A percentile compares a stretch with the other conserved stretches of the same genome.
Evolutionary conservation across 2,329 filamentous ascomycete genomes (phyloP).

Genomic region (Arthroderma uncinatum): DNA sequence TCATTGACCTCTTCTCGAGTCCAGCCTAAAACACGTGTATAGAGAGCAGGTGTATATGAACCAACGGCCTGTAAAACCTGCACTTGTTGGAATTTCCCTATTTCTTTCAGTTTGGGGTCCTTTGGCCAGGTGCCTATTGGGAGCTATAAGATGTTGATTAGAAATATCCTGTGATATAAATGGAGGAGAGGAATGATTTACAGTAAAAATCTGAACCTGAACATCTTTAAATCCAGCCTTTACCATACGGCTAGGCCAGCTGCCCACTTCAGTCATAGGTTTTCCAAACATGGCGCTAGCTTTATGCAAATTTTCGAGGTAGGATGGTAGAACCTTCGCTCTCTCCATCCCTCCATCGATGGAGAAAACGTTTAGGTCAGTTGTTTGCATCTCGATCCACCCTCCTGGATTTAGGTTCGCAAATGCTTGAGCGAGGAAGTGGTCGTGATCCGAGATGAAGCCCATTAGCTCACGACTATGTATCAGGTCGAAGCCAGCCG

Average conservation of each 20-base stretch:
- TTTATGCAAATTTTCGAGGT: conserved; percentile 1
- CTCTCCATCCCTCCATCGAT: conserved; percentile 21
- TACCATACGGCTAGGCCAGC: conserved; percentile 34
- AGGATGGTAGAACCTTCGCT: not conserved
- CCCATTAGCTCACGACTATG: conserved; percentile 23
- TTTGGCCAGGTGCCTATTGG: conserved; percentile 16
- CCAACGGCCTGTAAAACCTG: conserved; percentile 14
- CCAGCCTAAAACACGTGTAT: conserved; percentile 11
- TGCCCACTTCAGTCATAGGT: conserved; percentile 26
- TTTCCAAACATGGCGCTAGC: conserved; percentile 24
- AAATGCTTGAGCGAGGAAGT: conserved; percentile 24
- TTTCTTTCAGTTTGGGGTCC: conserved; percentile 12
- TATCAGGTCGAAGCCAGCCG: conserved; percentile 31
- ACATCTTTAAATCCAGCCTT: conserved; percentile 47
- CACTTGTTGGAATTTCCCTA: conserved; percentile 12
- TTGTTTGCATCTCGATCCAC: conserved; percentile 41
- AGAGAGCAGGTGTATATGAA: conserved; percentile 16
- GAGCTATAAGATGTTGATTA: conserved; percentile 9
- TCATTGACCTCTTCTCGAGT: conserved; percentile 9
- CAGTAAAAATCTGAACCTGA: conserved; percentile 10
- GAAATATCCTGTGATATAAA: not conserved
- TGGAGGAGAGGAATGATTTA: not conserved
- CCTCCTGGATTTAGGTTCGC: conserved; percentile 37
- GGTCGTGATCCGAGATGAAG: conserved; percentile 16
- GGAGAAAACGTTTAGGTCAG: conserved; percentile 16